Base-by-base conservation (phyloP, 805 yeast species). In the Kodamaea kakaduensis region DNA sequence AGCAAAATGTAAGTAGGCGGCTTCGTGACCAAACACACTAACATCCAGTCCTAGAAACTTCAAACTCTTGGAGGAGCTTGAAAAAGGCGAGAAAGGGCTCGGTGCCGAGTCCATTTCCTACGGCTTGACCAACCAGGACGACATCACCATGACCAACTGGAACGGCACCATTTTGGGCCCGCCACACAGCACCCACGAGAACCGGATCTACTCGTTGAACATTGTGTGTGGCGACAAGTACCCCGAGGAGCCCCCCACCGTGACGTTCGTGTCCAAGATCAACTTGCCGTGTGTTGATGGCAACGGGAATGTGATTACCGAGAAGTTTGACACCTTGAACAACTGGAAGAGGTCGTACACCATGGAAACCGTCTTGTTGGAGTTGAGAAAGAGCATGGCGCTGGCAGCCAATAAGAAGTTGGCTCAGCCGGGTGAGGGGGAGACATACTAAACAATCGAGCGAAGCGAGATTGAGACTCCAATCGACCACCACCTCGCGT, bases 121-220 rank as follows among this genome's bases (percentile, higher is more conserved):
- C 52, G 99, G 99, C 0, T 72, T 93, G 31, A 79, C 86, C 16
- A 90, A 86, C 51, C 79, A 83, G 43, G 95, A 85, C 51, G 99
- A 93, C 57, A 85, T 89, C 47, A 69, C 88, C 34, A 86, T 93
- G 95, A 84, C 95, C 8, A 64, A 82, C 51, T 93, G 99, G 99
- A 93, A 89, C 62, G 98, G 97, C 9, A 93, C 99, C 21, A 90
- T 93, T 34, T 68, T 93, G 45, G 99, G 99, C 0, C 98, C 99
- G 3, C 98, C 98, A 22, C 95, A 84, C 52, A 61, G 67, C 9
- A 77, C 76, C 17, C 97, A 90, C 58, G 97, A 89, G 58, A 93
- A 93, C 61, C 74, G 98, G 54, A 93, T 93, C 44, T 93, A 93
- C 59, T 81, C 86, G 22, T 69, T 93, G 37, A 78, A 75, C 35